Evolutionary conservation across 116 monocot species (phyloP), one percentile per base, ranked within the genome.

Genomic region (Thalassia testudinum): DNA sequence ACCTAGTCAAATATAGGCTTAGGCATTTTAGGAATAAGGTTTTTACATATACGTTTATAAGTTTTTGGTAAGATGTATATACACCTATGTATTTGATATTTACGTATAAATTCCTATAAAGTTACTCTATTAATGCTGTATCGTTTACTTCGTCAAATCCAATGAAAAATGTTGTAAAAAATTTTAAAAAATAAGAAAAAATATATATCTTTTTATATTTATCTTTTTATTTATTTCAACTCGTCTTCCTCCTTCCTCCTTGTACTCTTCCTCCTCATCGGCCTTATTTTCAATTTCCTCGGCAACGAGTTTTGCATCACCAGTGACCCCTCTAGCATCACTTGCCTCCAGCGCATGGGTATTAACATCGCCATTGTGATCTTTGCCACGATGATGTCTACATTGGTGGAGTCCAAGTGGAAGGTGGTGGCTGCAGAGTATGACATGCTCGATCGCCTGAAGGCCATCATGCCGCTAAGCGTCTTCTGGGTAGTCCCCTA

Each of bases 401-500:
- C 73, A 8, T 40, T 66, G 26, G 47, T 45, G 17, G 72, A 72
- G 56, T 6, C 19, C 50, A 21, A 24, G 1, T 72, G 80, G n/a
- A 66, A 65, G 43, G 43, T 22, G 13, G 30, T 15, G 12, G 70
- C 72, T 0, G 60, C 70, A 0, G 50, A 12, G 0, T 26, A 62
- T 21, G 68, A 58, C 19, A 49, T 71, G 12, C 45, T 60, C 13
- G 63, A 67, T 43, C 1, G 5, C 0, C 48, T 69, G 1, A 7
- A 10, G 18, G 48, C 43, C 21, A 45, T 23, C 4, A 27, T 67
- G 2, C 79, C 78, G 3, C 57, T 79, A 7, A 56, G 73, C 1
- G 76, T 71, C 29, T 81, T 69, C 63, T 86, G 77, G 77, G 63
- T 81, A 12, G 81, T 86, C 14, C 86, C 81, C 10, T 81, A 86